Evolutionary conservation across 106 monocot genomes (phyloP).

Genomic region (Dendrobium huoshanense): DNA sequence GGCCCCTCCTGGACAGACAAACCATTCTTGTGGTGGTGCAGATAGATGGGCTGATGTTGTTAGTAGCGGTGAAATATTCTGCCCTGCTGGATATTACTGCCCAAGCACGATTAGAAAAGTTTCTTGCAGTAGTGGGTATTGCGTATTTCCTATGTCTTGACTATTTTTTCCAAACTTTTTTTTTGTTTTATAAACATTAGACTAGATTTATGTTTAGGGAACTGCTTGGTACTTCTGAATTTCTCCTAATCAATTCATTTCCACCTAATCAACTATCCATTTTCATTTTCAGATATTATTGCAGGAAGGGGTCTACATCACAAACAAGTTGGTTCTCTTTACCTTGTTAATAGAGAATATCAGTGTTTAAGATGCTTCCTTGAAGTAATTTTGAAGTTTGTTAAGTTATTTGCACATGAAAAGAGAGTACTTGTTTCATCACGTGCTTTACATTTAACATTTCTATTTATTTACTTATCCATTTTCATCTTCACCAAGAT

Average conservation of each 20-base stretch:
- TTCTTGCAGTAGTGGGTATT: slow-evolving; percentile 48
- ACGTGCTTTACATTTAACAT: not conserved
- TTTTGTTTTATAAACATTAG: not conserved
- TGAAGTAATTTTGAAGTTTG: not conserved
- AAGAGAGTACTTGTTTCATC: not conserved
- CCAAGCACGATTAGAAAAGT: slow-evolving; percentile 43
- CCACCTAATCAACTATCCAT: not conserved
- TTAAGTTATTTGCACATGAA: not conserved
- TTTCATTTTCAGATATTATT: slow-evolving; percentile 40
- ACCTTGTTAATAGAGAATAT: not conserved
- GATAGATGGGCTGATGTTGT: slow-evolving; percentile 54
- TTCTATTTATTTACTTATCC: not conserved
- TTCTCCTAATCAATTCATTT: not conserved
- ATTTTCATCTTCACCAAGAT: not conserved
- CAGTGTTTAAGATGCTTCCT: not conserved
- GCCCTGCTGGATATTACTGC: slow-evolving; percentile 53
- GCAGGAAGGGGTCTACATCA: slow-evolving; percentile 46
- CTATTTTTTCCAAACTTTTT: not conserved
- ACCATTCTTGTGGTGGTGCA: slow-evolving; percentile 54
- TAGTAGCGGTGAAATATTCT: slow-evolving; percentile 38
- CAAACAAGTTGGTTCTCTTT: slow-evolving; percentile 17
- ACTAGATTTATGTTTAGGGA: not conserved
- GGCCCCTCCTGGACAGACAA: slow-evolving; percentile 30
- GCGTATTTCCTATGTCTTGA: slow-evolving; percentile 9
- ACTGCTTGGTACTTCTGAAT: not conserved